Percentiles rank a stretch among this genome's conserved stretches.
Conservation (phyloP, 2,329 filamentous ascomycete genomes). For the Sordariomycetes sp. region DNA sequence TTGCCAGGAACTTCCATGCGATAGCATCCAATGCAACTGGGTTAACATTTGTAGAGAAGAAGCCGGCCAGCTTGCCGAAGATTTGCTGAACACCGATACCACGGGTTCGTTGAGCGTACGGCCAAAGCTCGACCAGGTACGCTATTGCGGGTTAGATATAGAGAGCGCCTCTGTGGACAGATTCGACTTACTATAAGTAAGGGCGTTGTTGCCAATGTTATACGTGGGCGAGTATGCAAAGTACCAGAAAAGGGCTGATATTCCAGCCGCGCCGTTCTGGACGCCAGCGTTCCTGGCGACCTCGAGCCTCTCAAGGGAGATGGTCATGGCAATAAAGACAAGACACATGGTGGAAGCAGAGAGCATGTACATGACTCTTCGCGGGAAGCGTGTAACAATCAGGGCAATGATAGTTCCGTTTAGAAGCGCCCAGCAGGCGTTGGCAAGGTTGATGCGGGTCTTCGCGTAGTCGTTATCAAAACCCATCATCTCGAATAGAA, state of each 20-base stretch:
- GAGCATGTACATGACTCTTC: slow-evolving; percentile 39
- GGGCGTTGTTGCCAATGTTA: slow-evolving; percentile 56
- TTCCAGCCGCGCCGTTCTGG: slow-evolving; percentile 18
- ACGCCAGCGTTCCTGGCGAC: slow-evolving; percentile 16
- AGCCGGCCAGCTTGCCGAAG: slow-evolving; percentile 30
- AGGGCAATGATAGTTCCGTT: slow-evolving; percentile 29
- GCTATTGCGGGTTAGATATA: no score
- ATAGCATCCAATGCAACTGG: slow-evolving; percentile 27
- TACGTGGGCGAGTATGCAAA: slow-evolving; percentile 50
- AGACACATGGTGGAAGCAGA: slow-evolving; percentile 37
- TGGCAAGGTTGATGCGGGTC: slow-evolving; percentile 33
- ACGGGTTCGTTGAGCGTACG: slow-evolving; percentile 43
- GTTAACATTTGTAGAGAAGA: slow-evolving; percentile 34
- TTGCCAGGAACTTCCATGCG: slow-evolving; percentile 30
- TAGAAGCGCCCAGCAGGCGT: slow-evolving; percentile 31
- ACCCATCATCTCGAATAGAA: slow-evolving; percentile 33
- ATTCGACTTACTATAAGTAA: slow-evolving; percentile 44
- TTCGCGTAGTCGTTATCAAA: slow-evolving; percentile 28
- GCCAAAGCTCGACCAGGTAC: slow-evolving; percentile 49
- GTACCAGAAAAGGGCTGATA: slow-evolving; percentile 43
- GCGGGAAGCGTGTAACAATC: slow-evolving; percentile 31
- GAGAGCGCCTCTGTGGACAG: background rate
- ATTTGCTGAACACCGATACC: slow-evolving; percentile 49
- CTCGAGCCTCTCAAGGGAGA: slow-evolving; percentile 28
- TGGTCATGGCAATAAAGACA: slow-evolving; percentile 44